These are phyloP conservation scores for Saccharomyces pastorianus DNA, from an alignment of 1,139 yeast genomes.

Conservation along the genomic window DNA sequence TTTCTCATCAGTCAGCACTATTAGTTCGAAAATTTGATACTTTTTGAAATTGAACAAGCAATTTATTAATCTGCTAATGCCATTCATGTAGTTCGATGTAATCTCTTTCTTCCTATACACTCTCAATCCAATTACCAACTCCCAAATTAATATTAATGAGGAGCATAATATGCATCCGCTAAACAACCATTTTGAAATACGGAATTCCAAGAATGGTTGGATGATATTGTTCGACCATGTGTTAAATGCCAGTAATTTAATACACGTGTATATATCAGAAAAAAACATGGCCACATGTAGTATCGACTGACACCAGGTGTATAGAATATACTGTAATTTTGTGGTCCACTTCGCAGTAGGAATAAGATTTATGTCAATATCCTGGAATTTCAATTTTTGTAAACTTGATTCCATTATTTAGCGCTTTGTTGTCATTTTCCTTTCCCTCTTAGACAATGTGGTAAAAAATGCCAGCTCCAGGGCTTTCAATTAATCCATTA, in stretches of 20 bases:
- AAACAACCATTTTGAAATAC: conserved; percentile 70
- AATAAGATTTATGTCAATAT: conserved; percentile 33
- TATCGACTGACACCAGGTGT: conserved; percentile 43
- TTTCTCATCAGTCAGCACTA: conserved; percentile 45
- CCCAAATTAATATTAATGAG: conserved; percentile 49
- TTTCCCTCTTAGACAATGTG: not conserved
- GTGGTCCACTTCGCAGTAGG: conserved; percentile 47
- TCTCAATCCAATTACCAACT: conserved; percentile 51
- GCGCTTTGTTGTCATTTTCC: not conserved
- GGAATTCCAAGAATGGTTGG: conserved; percentile 50
- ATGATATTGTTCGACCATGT: conserved; percentile 57
- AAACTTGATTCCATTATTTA: conserved; percentile 27
- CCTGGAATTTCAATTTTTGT: conserved; percentile 12
- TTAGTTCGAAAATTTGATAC: conserved; percentile 64
- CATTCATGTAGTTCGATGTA: conserved; percentile 62
- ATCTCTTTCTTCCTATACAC: conserved; percentile 56
- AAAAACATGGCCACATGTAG: conserved; percentile 54
- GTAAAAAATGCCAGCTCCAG: not conserved
- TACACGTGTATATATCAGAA: conserved; percentile 73
- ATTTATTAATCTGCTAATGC: conserved; percentile 51
- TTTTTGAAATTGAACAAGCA: conserved; percentile 52
- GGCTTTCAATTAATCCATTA: not conserved
- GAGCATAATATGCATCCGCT: conserved; percentile 80
- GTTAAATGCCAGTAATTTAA: conserved; percentile 65
- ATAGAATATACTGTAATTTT: conserved; percentile 43